Evolutionary conservation across 2,329 filamentous ascomycete species (phyloP), one percentile per base, ranked within the genome.

Genomic region (Didymella pinodella): DNA sequence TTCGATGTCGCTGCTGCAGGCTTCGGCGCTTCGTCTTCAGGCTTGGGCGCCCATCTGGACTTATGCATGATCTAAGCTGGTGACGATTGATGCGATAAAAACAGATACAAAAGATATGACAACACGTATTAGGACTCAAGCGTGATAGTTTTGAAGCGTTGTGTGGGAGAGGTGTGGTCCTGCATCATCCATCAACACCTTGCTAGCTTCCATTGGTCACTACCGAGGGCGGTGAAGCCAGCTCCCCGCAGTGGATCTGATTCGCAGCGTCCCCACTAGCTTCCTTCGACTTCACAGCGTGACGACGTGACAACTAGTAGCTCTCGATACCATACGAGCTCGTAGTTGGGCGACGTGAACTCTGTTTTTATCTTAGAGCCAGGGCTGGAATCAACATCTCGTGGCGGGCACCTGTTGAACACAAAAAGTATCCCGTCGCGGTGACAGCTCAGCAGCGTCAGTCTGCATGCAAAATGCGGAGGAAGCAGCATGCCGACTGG

Each of bases 11-110:
- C 36, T 46, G 61, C 25, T 34, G 40, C 12, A 28, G 61, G 28
- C 25, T 59, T 45, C 28, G 62, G 14, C 44, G 58, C 50, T 46
- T 61, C 48, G 20, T 65, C 57, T 45, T 61, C 63, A 38, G 63
- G 26, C 57, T 70, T 65, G 18, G 70, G 65, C 2, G 74, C 74
- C 74, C 74, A 76, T 64, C 60, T 66, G 43, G 74, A 76, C 46
- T 72, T 63, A 43, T 71, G 67, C 74, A 76, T 76, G 28, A 0
- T 71, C 46, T 40, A 25, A 4, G 41, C 18, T 16, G 28, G 22
- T 2, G 4, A 3, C 12, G 26, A 25, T 12, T 29, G 22, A 48
- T 34, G 16, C 16, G 16, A n/a, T 31, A 8, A 1, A 38, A 45
- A 11, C 22, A 25, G 10, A 20, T 31, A 25, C 12, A 31, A 20